Conservation (phyloP, 116 monocot species). For the Papilionanthe hybrid region DNA sequence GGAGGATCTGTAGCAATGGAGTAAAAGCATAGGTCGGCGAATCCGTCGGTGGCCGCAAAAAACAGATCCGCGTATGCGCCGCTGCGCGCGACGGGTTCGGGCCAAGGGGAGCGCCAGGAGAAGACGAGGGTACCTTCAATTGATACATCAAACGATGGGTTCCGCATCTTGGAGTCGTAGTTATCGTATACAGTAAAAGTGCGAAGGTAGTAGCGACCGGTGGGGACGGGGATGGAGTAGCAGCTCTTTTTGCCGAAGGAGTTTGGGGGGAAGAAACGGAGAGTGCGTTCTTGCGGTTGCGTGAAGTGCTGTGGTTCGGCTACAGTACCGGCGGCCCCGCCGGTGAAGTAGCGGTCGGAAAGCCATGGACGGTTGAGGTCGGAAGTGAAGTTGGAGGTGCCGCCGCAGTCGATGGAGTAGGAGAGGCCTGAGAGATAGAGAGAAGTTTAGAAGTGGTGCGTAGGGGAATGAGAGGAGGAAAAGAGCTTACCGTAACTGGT, state of each 20-base stretch:
- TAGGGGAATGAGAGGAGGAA: not conserved
- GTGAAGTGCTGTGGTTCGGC: slow-evolving; percentile 68
- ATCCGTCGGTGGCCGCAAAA: slow-evolving; percentile 29
- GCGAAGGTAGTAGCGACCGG: slow-evolving; percentile 84
- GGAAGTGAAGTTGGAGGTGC: slow-evolving; percentile 58
- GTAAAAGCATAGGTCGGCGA: slow-evolving; percentile 83
- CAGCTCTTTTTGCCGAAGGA: slow-evolving; percentile 86
- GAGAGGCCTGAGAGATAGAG: slow-evolving; percentile 15
- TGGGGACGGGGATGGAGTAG: slow-evolving; percentile 75
- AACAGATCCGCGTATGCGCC: slow-evolving; percentile 90
- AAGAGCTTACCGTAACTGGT: not conserved
- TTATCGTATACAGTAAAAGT: slow-evolving; percentile 93
- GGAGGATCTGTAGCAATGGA: slow-evolving; percentile 87
- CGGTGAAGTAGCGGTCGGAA: slow-evolving; percentile 72
- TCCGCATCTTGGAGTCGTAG: slow-evolving; percentile 65
- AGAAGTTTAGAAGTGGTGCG: not conserved
- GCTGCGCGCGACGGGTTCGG: slow-evolving; percentile 45
- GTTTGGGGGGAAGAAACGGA: slow-evolving; percentile 71
- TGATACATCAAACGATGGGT: slow-evolving; percentile 90
- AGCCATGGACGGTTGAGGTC: slow-evolving; percentile 66
- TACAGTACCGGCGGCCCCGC: slow-evolving; percentile 58
- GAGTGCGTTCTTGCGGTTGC: slow-evolving; percentile 58
- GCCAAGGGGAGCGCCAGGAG: slow-evolving; percentile 85
- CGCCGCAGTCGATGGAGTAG: slow-evolving; percentile 84
- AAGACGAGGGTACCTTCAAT: slow-evolving; percentile 73